Evolutionary conservation across 1,139 yeast genomes (phyloP).

Genomic region (Magnusiomyces suaveolens): DNA sequence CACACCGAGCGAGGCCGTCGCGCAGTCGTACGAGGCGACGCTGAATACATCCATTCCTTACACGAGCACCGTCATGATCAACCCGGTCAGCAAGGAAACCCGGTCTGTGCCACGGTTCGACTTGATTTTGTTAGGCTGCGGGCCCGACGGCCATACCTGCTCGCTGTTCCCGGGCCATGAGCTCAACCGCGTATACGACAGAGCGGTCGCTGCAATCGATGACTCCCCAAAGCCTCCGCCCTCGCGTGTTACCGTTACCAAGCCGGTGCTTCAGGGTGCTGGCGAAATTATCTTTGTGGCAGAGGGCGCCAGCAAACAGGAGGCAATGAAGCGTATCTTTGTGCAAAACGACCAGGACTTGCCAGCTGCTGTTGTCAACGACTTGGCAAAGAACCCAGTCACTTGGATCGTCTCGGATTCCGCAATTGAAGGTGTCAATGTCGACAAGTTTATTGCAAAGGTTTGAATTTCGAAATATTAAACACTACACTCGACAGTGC

Average conservation of each 20-base stretch:
- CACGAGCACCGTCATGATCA: constrained; percentile 5
- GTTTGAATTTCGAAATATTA: not conserved
- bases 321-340: constrained; percentile 61
- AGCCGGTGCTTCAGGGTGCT: constrained; percentile 51
- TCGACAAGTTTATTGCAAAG: not conserved
- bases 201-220: constrained; percentile 36
- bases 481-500: too few species aligned
- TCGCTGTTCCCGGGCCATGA: constrained; percentile 53
- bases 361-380: constrained; percentile 70
- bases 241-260: constrained; percentile 61
- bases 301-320: constrained; percentile 80
- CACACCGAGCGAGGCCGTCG: not conserved
- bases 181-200: constrained; percentile 23
- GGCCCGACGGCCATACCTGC: constrained; percentile 77
- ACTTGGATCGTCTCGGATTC: constrained; percentile 74
- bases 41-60: constrained; percentile 3
- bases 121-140: constrained; percentile 59
- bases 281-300: constrained; percentile 70
- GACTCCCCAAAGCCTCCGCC: constrained; percentile 78
- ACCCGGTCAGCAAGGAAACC: constrained; percentile 6
- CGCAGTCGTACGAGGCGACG: not conserved
- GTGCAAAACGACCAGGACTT: constrained; percentile 39
- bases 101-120: constrained; percentile 36
- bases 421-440: constrained; percentile 54
- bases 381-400: constrained; percentile 37